Evolutionary conservation across 1,284 basidiomycete genomes (phyloP), one percentile per base, ranked within the genome.

Genomic region (Bjerkandera adusta): DNA sequence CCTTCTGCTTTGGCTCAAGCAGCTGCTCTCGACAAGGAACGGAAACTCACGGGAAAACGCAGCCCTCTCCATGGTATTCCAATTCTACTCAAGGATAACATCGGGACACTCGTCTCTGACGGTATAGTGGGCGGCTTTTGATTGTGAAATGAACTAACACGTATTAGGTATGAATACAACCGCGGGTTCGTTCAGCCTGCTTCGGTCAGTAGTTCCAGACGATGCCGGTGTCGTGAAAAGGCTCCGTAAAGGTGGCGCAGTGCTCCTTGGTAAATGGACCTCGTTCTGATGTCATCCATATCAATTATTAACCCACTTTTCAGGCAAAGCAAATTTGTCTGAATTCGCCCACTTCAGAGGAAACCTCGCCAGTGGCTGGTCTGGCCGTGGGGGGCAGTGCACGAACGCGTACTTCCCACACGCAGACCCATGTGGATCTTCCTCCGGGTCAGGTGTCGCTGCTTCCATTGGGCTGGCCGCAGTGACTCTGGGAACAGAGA

Each of bases 61-160:
- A 72, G 83, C n/a, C 56, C 63, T 1, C 61, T 89, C 33, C 84
- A 88, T 55, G 85, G 85, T 0, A 85, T 89, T 24, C 85, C 85
- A 0, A 69, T 88, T 34, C 63, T 87, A 2, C 56, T 89, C 45
- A 89, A 89, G 64, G 84, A 75, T 56, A 75, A 73, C 51, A 73
- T 75, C 24, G 72, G 68, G 1, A 85, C 82, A 0, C 52, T 76
- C 21, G 65, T 71, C 4, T 69, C 68, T 10, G 81, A 83, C 62
- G 79, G 79, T 76, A 45, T 32, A 44, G 29, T 11, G 18, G n/a
- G n/a, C n/a, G 18, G n/a, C 26, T 26, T 36, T 27, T n/a, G n/a
- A n/a, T n/a, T n/a, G n/a, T n/a, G n/a, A n/a, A n/a, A 25, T 34
- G 0, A 26, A 61, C 50, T 24, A 26, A 21, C 18, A 33, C 6